Conservation (phyloP, 2,329 filamentous ascomycete species). For the Neofusicoccum umdonicola region DNA sequence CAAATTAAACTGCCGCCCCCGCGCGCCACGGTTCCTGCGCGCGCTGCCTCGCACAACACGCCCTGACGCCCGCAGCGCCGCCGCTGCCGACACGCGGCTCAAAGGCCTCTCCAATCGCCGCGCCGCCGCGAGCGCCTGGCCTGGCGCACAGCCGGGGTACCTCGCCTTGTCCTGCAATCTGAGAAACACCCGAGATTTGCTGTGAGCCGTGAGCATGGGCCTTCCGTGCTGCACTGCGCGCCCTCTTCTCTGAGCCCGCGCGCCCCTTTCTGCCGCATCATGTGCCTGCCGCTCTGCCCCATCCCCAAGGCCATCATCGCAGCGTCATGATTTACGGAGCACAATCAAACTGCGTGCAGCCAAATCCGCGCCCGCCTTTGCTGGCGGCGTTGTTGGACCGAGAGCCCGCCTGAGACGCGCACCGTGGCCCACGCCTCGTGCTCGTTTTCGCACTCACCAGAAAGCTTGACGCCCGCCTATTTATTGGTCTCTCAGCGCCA, state of each 20-base stretch:
- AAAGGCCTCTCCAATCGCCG: not conserved
- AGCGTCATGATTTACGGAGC: conserved; percentile 1
- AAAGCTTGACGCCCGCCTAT: conserved; percentile 2
- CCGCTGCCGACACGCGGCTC: not conserved
- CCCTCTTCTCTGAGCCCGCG: not conserved
- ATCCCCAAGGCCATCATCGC: not conserved
- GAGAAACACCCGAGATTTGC: conserved; percentile 13
- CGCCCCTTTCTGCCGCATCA: conserved; percentile 10
- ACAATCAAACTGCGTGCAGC: not conserved
- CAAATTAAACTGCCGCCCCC: conserved; percentile 10
- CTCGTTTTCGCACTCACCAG: not conserved
- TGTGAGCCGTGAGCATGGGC: conserved; percentile 2
- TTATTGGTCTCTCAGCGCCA: conserved; percentile 4
- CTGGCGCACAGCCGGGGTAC: conserved; percentile 11
- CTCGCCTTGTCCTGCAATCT: conserved; percentile 12
- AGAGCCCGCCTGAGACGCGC: not conserved
- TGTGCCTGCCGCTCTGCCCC: not conserved
- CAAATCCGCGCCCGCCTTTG: not conserved
- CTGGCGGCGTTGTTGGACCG: not conserved
- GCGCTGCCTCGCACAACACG: not conserved
- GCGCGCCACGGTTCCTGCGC: not conserved
- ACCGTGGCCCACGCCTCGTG: not conserved
- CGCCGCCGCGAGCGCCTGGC: not conserved
- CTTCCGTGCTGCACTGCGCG: conserved; percentile 3
- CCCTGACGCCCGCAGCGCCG: not conserved